Evolutionary conservation across 1,284 basidiomycete species (phyloP).

Genomic region (Austroboletus niveus): DNA sequence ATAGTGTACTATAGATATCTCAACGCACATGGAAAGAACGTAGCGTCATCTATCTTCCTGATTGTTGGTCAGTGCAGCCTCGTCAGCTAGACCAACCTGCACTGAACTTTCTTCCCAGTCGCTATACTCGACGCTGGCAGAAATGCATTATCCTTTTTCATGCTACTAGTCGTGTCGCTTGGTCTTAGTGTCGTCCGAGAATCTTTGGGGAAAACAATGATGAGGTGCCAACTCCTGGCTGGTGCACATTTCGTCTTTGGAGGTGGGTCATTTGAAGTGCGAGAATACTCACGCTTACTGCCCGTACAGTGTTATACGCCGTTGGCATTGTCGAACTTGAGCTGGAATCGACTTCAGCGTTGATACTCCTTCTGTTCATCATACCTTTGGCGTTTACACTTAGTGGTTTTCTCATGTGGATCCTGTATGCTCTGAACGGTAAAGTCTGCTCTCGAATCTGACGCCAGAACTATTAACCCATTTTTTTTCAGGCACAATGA

Average conservation of each 20-base stretch:
- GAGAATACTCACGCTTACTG: neutral
- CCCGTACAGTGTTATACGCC: constrained; percentile 74
- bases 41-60: constrained; percentile 77
- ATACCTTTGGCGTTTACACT: constrained; percentile 93
- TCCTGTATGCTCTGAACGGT: constrained; percentile 87
- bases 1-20: constrained; percentile 85
- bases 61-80: constrained; percentile 64
- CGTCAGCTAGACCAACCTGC: neutral
- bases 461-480: constrained; percentile 5
- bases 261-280: constrained; percentile 46
- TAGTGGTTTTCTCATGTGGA: constrained; percentile 95
- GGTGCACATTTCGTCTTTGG: constrained; percentile 92
- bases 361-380: constrained; percentile 81
- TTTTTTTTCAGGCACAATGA: constrained; percentile 66
- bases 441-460: constrained; percentile 16
- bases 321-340: constrained; percentile 91
- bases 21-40: constrained; percentile 81
- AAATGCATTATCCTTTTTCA: constrained; percentile 93
- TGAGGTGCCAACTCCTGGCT: constrained; percentile 74
- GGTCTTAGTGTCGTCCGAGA: constrained; percentile 85
- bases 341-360: constrained; percentile 82
- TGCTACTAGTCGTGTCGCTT: constrained; percentile 88
- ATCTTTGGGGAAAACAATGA: constrained; percentile 76
- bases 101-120: constrained; percentile 43
- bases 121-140: constrained; percentile 91